Conservation (phyloP, 306 rosid genomes). For the Chamaecrista fasciculata region DNA sequence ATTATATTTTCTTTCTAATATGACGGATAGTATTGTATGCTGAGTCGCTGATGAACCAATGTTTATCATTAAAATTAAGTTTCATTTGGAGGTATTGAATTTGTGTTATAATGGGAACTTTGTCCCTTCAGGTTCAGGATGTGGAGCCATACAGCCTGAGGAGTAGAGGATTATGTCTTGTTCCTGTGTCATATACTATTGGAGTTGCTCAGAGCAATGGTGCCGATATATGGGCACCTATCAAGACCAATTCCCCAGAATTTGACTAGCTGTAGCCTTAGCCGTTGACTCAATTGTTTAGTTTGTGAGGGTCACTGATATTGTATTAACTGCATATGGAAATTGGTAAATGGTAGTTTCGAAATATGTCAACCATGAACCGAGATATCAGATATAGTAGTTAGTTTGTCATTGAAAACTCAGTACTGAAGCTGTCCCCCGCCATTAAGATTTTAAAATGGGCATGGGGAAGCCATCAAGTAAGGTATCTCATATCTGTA, state of each 20-base stretch:
- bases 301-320: slow-evolving; percentile 24
- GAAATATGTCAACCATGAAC: slow-evolving; percentile 24
- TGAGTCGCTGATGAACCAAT: background rate
- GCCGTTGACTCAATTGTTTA: slow-evolving; percentile 26
- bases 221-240: slow-evolving; percentile 98
- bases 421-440: slow-evolving; percentile 34
- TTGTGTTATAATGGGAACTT: slow-evolving; percentile 11
- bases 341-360: slow-evolving; percentile 28
- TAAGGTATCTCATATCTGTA: slow-evolving; percentile 21
- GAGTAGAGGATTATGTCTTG: slow-evolving; percentile 81
- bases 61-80: background rate
- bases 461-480: slow-evolving; percentile 41
- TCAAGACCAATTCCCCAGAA: slow-evolving; percentile 64
- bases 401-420: slow-evolving; percentile 29
- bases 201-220: slow-evolving; percentile 94
- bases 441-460: slow-evolving; percentile 49
- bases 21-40: background rate
- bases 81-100: background rate
- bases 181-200: slow-evolving; percentile 68
- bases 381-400: slow-evolving; percentile 27
- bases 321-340: slow-evolving; percentile 20
- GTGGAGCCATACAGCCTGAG: slow-evolving; percentile 68
- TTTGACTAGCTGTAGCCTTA: slow-evolving; percentile 28
- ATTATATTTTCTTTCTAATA: background rate
- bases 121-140: slow-evolving; percentile 64